Evolutionary conservation across 441 rosid genomes (phyloP).

Genomic region (Rhodomyrtus psidioides): DNA sequence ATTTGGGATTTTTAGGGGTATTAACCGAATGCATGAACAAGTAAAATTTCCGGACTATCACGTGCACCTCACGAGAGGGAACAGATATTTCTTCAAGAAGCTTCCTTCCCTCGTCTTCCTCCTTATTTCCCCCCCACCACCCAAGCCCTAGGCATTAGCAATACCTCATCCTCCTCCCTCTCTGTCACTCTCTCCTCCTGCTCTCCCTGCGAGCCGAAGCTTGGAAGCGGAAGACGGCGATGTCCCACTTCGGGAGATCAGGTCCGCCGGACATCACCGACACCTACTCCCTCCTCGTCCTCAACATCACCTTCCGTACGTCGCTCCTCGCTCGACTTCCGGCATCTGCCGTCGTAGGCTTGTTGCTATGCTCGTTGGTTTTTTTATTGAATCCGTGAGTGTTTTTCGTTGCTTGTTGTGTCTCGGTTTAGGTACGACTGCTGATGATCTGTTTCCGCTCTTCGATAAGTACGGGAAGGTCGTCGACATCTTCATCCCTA

Average conservation of each 20-base stretch:
- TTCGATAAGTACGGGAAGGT: slow-evolving; percentile 75
- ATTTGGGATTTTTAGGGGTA: too few relatives aligned
- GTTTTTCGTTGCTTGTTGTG: neutral
- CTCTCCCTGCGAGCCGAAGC: neutral
- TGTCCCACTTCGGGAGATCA: slow-evolving; percentile 1
- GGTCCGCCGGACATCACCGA: slow-evolving; percentile 2
- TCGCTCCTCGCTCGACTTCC: neutral
- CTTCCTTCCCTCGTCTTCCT: neutral
- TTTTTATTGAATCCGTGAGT: neutral
- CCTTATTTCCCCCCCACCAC: neutral
- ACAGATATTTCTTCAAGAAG: neutral
- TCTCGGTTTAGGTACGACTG: slow-evolving; percentile 41
- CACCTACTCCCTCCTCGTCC: slow-evolving; percentile 3
- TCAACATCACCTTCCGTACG: slow-evolving; percentile 4
- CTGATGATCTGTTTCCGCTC: slow-evolving; percentile 69
- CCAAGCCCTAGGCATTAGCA: neutral
- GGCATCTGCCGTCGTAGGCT: neutral
- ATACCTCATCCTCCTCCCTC: neutral
- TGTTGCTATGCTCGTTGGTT: neutral
- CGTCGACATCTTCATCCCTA: slow-evolving; percentile 69
- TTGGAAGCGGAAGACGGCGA: neutral
- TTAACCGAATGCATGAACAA: neutral
- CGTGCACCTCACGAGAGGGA: neutral
- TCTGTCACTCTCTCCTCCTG: neutral
- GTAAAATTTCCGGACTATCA: neutral